Conservation (phyloP, 371 early-diverging fungal species). For the Lichtheimia ramosa region DNA sequence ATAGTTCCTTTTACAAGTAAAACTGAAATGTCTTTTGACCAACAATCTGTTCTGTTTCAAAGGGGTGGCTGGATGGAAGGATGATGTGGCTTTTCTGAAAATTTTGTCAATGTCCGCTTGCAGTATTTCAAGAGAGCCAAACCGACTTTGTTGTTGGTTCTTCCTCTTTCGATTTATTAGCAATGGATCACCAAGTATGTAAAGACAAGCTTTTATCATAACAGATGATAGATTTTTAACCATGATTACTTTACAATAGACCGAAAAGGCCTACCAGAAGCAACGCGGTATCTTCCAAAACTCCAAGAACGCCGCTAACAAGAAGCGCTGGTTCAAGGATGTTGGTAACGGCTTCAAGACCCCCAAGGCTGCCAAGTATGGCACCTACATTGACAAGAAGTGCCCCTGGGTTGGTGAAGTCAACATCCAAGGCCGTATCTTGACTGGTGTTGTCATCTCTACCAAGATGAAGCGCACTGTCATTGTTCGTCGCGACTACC, state of each 20-base stretch:
- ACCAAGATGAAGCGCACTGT: conserved; percentile 99
- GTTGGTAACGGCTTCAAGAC: conserved; percentile 99
- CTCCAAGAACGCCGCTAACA: conserved; percentile 80
- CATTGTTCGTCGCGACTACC: conserved; percentile 98
- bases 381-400: conserved; percentile 99
- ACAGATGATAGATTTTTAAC: not conserved
- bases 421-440: conserved; percentile 98
- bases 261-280: conserved; percentile 95
- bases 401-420: conserved; percentile 99
- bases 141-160: not conserved
- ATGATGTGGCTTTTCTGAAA: not conserved
- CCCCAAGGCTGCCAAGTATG: conserved; percentile 97
- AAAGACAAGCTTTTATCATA: conserved; percentile 51
- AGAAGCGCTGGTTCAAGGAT: conserved; percentile 94
- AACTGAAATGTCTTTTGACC: too few species aligned
- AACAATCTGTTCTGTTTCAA: not conserved
- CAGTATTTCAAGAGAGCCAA: not conserved
- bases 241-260: conserved; percentile 30
- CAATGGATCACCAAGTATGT: conserved; percentile 85
- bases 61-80: not conserved
- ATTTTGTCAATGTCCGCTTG: conserved; percentile 1
- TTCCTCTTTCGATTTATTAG: not conserved
- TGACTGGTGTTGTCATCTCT: conserved; percentile 95
- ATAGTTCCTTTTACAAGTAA: too few species aligned
- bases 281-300: conserved; percentile 96